Conservation (phyloP, 208 protist species). For the Trypanosoma brucei region DNA sequence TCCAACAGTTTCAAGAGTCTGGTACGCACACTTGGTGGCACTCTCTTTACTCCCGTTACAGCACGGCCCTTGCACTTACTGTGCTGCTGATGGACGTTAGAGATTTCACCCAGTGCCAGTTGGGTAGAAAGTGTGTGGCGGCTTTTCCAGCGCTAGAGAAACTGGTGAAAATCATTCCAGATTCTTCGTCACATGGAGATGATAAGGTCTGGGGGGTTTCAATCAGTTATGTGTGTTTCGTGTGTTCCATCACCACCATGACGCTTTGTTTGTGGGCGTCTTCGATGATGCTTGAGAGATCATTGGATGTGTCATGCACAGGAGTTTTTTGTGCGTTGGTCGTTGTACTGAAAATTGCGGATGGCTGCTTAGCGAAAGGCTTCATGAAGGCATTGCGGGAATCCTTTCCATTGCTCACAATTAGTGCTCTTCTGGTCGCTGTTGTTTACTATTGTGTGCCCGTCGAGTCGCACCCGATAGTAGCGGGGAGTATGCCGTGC, state of each 20-base stretch:
- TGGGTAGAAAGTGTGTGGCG: no score
- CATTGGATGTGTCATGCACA: slow-evolving; percentile 16
- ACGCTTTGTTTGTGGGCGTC: slow-evolving; percentile 41
- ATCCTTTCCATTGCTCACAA: slow-evolving; percentile 12
- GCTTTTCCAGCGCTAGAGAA: not conserved
- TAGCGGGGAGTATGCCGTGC: slow-evolving; percentile 34
- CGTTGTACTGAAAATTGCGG: slow-evolving; percentile 22
- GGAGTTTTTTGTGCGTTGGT: slow-evolving; percentile 25
- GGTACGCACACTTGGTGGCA: no score
- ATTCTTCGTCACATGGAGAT: not conserved
- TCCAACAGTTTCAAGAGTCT: no score
- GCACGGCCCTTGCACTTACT: no score
- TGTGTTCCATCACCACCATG: slow-evolving; percentile 52
- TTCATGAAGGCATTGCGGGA: slow-evolving; percentile 15
- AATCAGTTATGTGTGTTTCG: slow-evolving; percentile 40
- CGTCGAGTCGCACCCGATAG: slow-evolving; percentile 23
- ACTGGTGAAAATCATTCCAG: not conserved
- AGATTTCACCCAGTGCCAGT: no score
- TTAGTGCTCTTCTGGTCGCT: slow-evolving; percentile 10
- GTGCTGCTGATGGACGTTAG: no score
- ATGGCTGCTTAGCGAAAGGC: slow-evolving; percentile 17
- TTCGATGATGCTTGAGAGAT: slow-evolving; percentile 34
- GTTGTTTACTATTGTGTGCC: slow-evolving; percentile 20
- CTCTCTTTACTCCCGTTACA: no score
- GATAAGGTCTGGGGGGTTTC: not conserved